These are phyloP conservation scores for Dittrichia graveolens DNA, from an alignment of 129 eudicot species.

Conservation along the genomic window DNA sequence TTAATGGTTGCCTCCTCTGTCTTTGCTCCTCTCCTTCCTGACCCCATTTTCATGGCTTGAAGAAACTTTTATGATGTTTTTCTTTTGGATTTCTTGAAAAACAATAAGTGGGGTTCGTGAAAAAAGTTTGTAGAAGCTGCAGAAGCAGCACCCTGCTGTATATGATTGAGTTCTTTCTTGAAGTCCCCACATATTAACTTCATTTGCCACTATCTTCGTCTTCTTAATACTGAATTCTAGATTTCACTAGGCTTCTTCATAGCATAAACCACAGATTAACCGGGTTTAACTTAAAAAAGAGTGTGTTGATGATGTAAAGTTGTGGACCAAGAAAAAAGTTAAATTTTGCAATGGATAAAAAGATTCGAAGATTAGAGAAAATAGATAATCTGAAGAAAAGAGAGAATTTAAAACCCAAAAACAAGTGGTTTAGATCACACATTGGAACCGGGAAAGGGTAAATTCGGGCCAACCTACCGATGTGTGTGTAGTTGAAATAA, in stretches of 20 bases:
- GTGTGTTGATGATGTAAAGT: background rate
- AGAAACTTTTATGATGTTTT: conserved; percentile 13
- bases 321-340: conserved; percentile 21
- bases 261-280: conserved; percentile 8
- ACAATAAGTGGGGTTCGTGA: conserved; percentile 24
- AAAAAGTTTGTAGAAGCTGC: background rate
- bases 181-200: conserved; percentile 18
- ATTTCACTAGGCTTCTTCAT: conserved; percentile 1
- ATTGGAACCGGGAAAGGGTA: background rate
- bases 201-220: conserved; percentile 18
- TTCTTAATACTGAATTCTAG: conserved; percentile 22
- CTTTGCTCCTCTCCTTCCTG: conserved; percentile 21
- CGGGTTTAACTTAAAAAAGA: background rate
- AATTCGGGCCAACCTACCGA: background rate
- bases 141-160: background rate
- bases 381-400: background rate
- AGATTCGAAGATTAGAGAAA: conserved; percentile 11
- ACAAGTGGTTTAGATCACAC: conserved; percentile 4
- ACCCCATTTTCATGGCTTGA: conserved; percentile 21
- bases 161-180: conserved; percentile 22
- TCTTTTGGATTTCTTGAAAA: background rate
- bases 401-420: background rate
- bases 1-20: conserved; percentile 28
- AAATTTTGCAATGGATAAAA: background rate
- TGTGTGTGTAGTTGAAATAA: conserved; percentile 6